Evolutionary conservation across 1,139 yeast species (phyloP).

Genomic region (Lodderomyces theae): DNA sequence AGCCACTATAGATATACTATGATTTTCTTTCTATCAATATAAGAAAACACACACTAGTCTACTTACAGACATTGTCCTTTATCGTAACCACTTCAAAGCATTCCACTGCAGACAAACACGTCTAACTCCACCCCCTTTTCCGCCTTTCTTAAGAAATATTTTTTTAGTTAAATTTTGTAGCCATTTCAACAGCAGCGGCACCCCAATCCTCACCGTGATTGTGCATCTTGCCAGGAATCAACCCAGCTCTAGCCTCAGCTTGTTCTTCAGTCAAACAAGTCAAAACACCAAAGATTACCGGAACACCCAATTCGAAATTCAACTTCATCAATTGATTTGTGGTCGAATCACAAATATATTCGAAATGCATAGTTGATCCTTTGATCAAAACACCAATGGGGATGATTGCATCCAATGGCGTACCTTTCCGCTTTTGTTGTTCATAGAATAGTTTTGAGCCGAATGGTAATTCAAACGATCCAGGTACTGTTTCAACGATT

Average conservation of each 20-base stretch:
- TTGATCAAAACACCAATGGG: constrained; percentile 94
- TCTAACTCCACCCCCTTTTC: too few species aligned
- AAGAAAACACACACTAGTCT: too few species aligned
- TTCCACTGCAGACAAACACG: too few species aligned
- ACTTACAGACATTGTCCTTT: too few species aligned
- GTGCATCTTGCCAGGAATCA: constrained; percentile 70
- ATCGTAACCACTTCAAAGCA: too few species aligned
- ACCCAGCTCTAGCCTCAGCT: constrained; percentile 92
- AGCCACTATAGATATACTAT: too few species aligned
- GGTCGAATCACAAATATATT: constrained; percentile 89
- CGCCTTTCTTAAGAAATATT: too few species aligned
- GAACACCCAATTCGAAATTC: constrained; percentile 67
- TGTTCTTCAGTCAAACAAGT: constrained; percentile 94
- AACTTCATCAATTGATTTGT: constrained; percentile 82
- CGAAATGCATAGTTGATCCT: constrained; percentile 98
- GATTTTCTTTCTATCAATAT: too few species aligned
- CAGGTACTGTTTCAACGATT: constrained; percentile 82
- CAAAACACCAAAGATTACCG: constrained; percentile 88
- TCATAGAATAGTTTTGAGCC: constrained; percentile 60
- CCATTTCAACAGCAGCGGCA: constrained; percentile 98
- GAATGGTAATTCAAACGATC: constrained; percentile 88
- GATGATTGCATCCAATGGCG: constrained; percentile 77
- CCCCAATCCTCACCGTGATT: constrained; percentile 99
- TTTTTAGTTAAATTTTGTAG: constrained; percentile 40
- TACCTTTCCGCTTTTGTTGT: constrained; percentile 41